These are phyloP conservation scores for Leptosphaerulina australis DNA, from an alignment of 2,329 filamentous ascomycete genomes.

Conservation along the genomic window DNA sequence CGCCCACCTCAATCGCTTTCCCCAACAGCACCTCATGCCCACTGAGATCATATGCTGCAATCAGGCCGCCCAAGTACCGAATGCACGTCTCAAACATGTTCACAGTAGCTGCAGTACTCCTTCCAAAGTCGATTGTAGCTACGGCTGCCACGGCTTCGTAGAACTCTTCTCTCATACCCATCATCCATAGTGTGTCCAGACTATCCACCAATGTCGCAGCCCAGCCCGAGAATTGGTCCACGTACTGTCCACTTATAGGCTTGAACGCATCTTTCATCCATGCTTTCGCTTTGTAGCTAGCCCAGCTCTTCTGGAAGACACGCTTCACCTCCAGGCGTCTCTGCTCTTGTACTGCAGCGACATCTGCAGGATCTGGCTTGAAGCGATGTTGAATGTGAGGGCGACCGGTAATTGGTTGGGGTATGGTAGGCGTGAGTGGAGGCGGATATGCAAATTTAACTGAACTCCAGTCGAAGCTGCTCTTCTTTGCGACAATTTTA, in stretches of 20 bases:
- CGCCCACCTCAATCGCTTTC: conserved; percentile 78
- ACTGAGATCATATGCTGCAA: conserved; percentile 86
- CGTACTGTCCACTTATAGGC: conserved; percentile 60
- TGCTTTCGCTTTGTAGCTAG: conserved; percentile 65
- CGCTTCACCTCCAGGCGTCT: conserved; percentile 37
- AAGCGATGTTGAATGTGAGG: conserved; percentile 45
- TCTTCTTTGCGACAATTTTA: conserved; percentile 30
- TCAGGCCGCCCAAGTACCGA: conserved; percentile 82
- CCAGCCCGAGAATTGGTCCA: conserved; percentile 70
- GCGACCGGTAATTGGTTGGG: conserved; percentile 34
- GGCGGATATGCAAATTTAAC: conserved; percentile 39
- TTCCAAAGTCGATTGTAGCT: conserved; percentile 81
- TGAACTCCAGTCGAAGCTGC: conserved; percentile 43
- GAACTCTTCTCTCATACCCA: conserved; percentile 79
- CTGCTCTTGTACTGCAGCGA: conserved; percentile 32
- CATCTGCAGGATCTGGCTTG: conserved; percentile 22
- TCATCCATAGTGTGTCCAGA: conserved; percentile 82
- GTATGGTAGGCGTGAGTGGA: conserved; percentile 35
- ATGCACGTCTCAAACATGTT: conserved; percentile 95
- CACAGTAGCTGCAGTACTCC: conserved; percentile 68
- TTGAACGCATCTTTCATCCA: conserved; percentile 69
- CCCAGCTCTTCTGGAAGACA: conserved; percentile 54
- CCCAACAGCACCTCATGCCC: conserved; percentile 72
- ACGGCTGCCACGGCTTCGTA: conserved; percentile 75
- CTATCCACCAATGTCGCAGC: conserved; percentile 70